Base-by-base conservation (phyloP, 441 rosid genomes). In the Croton laevigatus region DNA sequence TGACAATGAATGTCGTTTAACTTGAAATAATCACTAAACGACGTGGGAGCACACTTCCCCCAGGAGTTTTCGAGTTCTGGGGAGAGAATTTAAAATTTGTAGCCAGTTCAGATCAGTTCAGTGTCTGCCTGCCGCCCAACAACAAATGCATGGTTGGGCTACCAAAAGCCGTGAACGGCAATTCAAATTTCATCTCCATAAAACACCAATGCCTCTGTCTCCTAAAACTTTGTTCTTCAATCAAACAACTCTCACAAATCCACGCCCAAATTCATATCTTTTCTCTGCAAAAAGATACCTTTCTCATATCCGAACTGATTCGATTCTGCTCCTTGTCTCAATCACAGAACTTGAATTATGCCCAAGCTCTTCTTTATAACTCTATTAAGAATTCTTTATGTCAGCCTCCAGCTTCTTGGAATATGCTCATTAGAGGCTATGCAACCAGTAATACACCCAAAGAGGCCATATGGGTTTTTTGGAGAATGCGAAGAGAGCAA, bases 331-430 rank as follows among this genome's bases (percentile, higher is more conserved):
- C 91, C 13, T 75, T 81, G 13, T 81, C 94, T 79, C 65, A 76
- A 13, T 14, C 78, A 36, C 81, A 74, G 69, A 72, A 77, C 78
- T 79, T 88, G 51, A 17, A 67, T 52, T 81, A 81, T 49, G 91
- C 87, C 5, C 86, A 76, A n/a, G 70, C 80, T 22, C 65, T 89
- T 62, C 76, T 90, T 17, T 34, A 77, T 76, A 68, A 68, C 23
- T 83, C 87, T 2, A 65, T 69, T 44, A 74, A 27, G 32, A 27
- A 76, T 38, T 82, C 84, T 16, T 53, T 75, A 3, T 82, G 89
- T 48, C 83, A 74, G 3, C 83, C 89, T 48, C 84, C 91, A 54
- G 73, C 84, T 60, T 79, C 88, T 20, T 89, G 93, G 91, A 93
- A 88, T 62, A 75, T 83, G 62, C 80, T 89, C 36, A 84, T 83